Percentiles rank a stretch among this genome's conserved stretches.
phyloP scores from a whole-genome alignment of 2,329 filamentous ascomycete species.

The Amylocarpus encephaloides region DNA sequence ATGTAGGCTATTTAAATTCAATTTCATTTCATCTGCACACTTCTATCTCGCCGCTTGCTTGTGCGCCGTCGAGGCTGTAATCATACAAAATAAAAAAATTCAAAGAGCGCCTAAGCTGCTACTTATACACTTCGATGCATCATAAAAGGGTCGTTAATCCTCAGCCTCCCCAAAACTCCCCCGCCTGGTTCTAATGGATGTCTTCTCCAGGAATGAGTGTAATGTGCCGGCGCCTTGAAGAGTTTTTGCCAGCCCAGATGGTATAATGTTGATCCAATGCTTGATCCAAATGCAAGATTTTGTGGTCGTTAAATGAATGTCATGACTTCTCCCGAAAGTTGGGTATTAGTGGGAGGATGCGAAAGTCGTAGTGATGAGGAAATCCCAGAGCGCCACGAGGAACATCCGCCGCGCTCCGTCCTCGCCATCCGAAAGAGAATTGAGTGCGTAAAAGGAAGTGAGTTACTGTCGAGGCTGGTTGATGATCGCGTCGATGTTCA shows the following conservation, averaged over 20 bases:
- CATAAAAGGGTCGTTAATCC: neutral
- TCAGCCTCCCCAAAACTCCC: neutral
- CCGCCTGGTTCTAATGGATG: neutral
- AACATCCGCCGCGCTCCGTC: too few species aligned
- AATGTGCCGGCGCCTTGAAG: too few species aligned
- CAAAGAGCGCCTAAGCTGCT: neutral
- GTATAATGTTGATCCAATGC: too few species aligned
- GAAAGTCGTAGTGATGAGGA: too few species aligned
- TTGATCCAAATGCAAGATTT: too few species aligned
- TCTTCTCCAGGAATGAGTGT: too few species aligned
- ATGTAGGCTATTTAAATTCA: neutral
- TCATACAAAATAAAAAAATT: neutral
- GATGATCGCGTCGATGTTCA: slow-evolving; percentile 55
- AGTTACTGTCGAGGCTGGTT: slow-evolving; percentile 37
- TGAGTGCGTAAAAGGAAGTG: neutral
- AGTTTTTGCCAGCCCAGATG: too few species aligned
- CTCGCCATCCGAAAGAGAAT: neutral
- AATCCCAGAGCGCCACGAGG: too few species aligned
- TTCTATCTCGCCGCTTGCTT: neutral
- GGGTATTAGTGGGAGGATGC: neutral
- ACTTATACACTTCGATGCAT: neutral
- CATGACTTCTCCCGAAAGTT: neutral
- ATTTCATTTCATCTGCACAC: neutral
- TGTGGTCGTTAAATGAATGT: neutral
- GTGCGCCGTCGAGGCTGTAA: slow-evolving; percentile 1